Base-by-base conservation (phyloP, 2,329 filamentous ascomycete species). In the Leptographium wingfieldii region DNA sequence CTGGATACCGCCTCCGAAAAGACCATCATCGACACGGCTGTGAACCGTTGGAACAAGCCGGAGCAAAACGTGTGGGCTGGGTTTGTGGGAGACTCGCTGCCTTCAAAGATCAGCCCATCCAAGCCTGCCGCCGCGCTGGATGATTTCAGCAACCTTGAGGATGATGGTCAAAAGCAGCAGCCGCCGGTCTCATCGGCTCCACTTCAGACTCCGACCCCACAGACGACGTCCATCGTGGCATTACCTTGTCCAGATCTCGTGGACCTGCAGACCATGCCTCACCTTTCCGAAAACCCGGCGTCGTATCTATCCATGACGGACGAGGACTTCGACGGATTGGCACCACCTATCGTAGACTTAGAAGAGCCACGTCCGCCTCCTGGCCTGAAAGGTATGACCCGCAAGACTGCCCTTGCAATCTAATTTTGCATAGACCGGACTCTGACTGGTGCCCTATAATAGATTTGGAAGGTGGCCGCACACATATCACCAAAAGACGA, bases 1-100 rank as follows among this genome's bases (percentile, higher is more conserved):
- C 62, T 70, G 3, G 68, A 69, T n/a, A 66, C 68, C 10, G 63
- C 61, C 0, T 57, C 69, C 12, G 69, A 71, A 59, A 64, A 65
- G 62, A 65, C 60, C 29, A 67, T 70, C 29, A 68, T 70, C 55
- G 68, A 70, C 27, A 66, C 63, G 1, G 69, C 69, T 3, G 64
- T 64, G 16, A 60, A 61, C 48, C 65, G 68, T 52, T 71, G 69
- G 69, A 66, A 68, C 62, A 68, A 69, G 60, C 65, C 66, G n/a
- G 67, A 69, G 58, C 59, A 61, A 31, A 68, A 64, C 57, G 58
- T 68, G 19, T 70, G 68, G 69, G 67, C 64, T 0, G 64, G 66
- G 19, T 40, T 63, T 3, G 38, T 55, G 3, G 58, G 55, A 14
- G 57, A 58, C 31, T 10, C 33, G 3, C 52, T 57, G 38, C 53